Percentiles rank a stretch among this genome's conserved stretches.
Evolutionary conservation across 306 rosid genomes (phyloP).

Genomic region (Senna siamea): DNA sequence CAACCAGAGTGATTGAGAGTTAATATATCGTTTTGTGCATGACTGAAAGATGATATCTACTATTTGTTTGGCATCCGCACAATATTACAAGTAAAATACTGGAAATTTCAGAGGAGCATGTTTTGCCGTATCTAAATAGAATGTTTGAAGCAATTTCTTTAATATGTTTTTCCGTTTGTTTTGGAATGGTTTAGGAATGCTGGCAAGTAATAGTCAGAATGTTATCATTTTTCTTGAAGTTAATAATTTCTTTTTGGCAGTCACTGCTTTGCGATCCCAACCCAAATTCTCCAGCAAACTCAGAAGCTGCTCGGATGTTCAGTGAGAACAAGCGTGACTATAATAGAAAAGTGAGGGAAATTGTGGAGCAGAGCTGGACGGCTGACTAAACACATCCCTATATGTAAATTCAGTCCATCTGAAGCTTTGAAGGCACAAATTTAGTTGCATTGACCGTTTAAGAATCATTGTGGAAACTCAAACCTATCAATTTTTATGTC

Average conservation of each 20-base stretch:
- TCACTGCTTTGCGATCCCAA: slow-evolving; percentile 94
- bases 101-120: neutral
- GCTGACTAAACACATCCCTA: slow-evolving; percentile 58
- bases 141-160: neutral
- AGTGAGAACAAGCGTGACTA: slow-evolving; percentile 93
- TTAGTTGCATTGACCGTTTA: slow-evolving; percentile 33
- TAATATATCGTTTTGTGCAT: neutral
- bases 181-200: neutral
- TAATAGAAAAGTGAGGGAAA: slow-evolving; percentile 85
- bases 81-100: neutral
- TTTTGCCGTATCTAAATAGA: neutral
- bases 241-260: slow-evolving; percentile 52
- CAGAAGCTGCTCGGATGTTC: slow-evolving; percentile 94
- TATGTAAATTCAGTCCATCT: slow-evolving; percentile 29
- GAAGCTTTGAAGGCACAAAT: slow-evolving; percentile 43
- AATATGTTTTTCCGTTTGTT: neutral
- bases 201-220: slow-evolving; percentile 1
- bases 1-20: neutral
- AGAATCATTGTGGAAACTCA: slow-evolving; percentile 51
- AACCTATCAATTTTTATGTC: slow-evolving; percentile 44
- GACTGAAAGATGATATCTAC: neutral
- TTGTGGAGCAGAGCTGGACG: slow-evolving; percentile 98
- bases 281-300: slow-evolving; percentile 96
- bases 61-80: slow-evolving; percentile 10
- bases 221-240: neutral